A percentile compares a stretch with the other conserved stretches of the same genome.
Conservation (phyloP, 495 filamentous ascomycete genomes). For the Neurospora sp. region DNA sequence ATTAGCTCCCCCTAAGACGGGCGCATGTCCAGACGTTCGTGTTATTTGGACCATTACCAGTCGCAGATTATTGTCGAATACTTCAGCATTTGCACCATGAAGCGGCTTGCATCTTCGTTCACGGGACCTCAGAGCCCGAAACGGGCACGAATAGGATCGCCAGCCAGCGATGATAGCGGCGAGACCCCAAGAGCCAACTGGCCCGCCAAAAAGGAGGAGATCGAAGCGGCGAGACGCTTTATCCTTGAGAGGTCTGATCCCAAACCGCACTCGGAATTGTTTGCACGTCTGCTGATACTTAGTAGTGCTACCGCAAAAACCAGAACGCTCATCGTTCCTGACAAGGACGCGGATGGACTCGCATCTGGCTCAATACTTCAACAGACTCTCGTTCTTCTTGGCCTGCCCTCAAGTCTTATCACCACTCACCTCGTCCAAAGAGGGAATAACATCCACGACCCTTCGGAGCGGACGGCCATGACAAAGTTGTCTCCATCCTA, state of each 20-base stretch:
- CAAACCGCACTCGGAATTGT: not conserved
- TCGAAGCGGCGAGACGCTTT: constrained; percentile 18
- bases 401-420: constrained; percentile 34
- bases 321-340: constrained; percentile 42
- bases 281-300: constrained; percentile 4
- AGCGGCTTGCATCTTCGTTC: not conserved
- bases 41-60: not conserved
- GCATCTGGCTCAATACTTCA: constrained; percentile 47
- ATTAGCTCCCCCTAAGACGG: not conserved
- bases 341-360: constrained; percentile 55
- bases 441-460: constrained; percentile 40
- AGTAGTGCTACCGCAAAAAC: constrained; percentile 13
- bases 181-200: not conserved
- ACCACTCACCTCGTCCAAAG: constrained; percentile 42
- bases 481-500: constrained; percentile 33
- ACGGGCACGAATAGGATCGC: not conserved
- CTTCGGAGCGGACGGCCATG: constrained; percentile 37
- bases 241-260: constrained; percentile 43
- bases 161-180: not conserved
- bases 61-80: not conserved
- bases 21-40: not conserved
- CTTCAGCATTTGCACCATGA: not conserved
- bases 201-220: not conserved
- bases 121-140: not conserved
- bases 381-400: constrained; percentile 42